Percentiles rank a stretch among this genome's conserved stretches.
Conservation (phyloP, 805 yeast genomes). For the Maudiozyma barnettii region DNA sequence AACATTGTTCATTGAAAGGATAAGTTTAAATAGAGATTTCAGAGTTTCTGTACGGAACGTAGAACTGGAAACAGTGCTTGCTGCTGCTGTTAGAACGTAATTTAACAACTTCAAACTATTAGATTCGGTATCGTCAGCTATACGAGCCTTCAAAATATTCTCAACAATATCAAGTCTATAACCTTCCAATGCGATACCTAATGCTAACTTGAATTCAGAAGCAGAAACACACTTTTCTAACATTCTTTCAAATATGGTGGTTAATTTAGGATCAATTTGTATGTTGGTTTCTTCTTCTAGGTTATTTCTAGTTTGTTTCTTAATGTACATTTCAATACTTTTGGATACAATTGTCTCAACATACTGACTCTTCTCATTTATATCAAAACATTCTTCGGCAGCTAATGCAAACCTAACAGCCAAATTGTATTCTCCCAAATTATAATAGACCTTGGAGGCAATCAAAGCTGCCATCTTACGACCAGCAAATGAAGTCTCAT, state of each 20-base stretch:
- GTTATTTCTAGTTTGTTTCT: conserved; percentile 41
- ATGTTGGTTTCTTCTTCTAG: conserved; percentile 21
- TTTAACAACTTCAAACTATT: conserved; percentile 46
- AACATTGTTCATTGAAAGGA: conserved; percentile 49
- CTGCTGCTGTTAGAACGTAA: conserved; percentile 68
- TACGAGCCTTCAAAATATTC: conserved; percentile 38
- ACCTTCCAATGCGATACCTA: conserved; percentile 87
- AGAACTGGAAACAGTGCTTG: conserved; percentile 55
- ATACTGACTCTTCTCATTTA: conserved; percentile 66
- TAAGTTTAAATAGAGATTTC: conserved; percentile 49
- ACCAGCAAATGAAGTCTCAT: conserved; percentile 68
- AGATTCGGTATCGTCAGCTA: conserved; percentile 39
- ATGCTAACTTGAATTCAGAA: conserved; percentile 68
- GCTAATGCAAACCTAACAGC: conserved; percentile 82
- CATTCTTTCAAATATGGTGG: conserved; percentile 76
- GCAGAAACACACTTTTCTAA: conserved; percentile 62
- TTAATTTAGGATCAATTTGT: conserved; percentile 51
- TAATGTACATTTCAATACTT: conserved; percentile 77
- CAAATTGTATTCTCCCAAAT: conserved; percentile 86
- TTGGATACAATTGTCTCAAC: conserved; percentile 90
- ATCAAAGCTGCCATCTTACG: conserved; percentile 82
- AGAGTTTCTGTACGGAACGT: conserved; percentile 59
- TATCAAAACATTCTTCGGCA: conserved; percentile 72
- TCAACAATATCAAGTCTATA: conserved; percentile 75
- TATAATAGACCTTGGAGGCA: conserved; percentile 83